Evolutionary conservation across 2,329 filamentous ascomycete species (phyloP).

Genomic region (Cytospora mali): DNA sequence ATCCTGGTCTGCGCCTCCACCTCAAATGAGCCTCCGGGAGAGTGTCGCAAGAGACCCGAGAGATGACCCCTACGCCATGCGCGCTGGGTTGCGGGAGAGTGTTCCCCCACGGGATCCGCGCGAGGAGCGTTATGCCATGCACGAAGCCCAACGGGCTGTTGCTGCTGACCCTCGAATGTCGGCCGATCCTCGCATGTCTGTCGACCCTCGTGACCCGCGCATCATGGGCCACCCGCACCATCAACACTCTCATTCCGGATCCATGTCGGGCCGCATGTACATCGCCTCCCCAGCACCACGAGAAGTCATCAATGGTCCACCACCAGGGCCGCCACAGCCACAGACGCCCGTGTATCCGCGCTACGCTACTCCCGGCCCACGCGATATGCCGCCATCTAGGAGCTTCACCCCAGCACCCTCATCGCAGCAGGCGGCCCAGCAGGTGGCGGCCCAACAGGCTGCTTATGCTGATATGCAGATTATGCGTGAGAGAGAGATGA

Average conservation of each 20-base stretch:
- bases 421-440: conserved; percentile 14
- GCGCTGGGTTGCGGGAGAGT: conserved; percentile 17
- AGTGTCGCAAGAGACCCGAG: conserved; percentile 20
- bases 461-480: background rate
- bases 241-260: conserved; percentile 27
- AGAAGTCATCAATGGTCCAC: conserved; percentile 23
- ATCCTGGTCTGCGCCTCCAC: conserved; percentile 37
- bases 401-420: conserved; percentile 24
- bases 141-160: conserved; percentile 16
- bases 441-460: background rate
- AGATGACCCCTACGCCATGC: conserved; percentile 24
- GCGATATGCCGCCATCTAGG: conserved; percentile 20
- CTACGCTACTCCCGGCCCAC: conserved; percentile 24
- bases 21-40: conserved; percentile 33
- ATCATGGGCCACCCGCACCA: conserved; percentile 26
- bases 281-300: conserved; percentile 21
- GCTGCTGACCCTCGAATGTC: conserved; percentile 23
- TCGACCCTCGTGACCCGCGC: conserved; percentile 25
- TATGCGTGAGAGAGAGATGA: background rate
- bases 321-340: conserved; percentile 20
- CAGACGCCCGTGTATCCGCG: conserved; percentile 20
- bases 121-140: conserved; percentile 25
- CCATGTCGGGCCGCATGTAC: conserved; percentile 21
- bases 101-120: conserved; percentile 12
- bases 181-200: conserved; percentile 22